phyloP scores from a whole-genome alignment of 305 asterid species.

The Solanum aculeatissimum region DNA sequence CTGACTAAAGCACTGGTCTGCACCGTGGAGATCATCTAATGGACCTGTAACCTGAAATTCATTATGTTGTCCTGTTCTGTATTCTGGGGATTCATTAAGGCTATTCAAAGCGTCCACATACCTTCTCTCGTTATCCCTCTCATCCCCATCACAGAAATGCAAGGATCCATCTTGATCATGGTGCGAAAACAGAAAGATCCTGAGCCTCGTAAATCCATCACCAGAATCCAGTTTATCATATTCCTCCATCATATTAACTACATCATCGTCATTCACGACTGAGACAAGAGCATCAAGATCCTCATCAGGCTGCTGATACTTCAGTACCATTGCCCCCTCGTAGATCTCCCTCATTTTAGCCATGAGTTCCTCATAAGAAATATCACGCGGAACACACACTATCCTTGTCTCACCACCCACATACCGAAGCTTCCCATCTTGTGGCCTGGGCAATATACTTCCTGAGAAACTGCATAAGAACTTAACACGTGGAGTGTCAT shows the following conservation, averaged over 20 bases:
- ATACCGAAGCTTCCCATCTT: constrained; percentile 89
- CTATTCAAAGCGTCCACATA: constrained; percentile 91
- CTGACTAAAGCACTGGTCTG: constrained; percentile 66
- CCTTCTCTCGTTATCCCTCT: constrained; percentile 84
- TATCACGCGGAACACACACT: constrained; percentile 65
- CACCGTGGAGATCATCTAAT: constrained; percentile 43
- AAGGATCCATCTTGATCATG: constrained; percentile 62
- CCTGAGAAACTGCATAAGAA: constrained; percentile 89
- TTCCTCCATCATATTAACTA: constrained; percentile 97
- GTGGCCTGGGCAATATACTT: constrained; percentile 85
- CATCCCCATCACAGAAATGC: constrained; percentile 77
- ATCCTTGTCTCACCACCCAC: constrained; percentile 98
- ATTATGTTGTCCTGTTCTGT: constrained; percentile 32
- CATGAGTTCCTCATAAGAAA: constrained; percentile 72
- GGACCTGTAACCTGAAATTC: constrained; percentile 38
- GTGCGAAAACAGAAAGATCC: constrained; percentile 62
- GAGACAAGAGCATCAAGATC: constrained; percentile 97
- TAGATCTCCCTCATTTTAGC: constrained; percentile 81
- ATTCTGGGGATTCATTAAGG: constrained; percentile 72
- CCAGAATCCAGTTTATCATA: constrained; percentile 78
- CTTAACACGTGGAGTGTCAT: constrained; percentile 64
- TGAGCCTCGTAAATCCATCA: constrained; percentile 78
- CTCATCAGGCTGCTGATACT: constrained; percentile 97
- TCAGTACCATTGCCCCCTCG: constrained; percentile 57
- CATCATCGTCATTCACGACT: constrained; percentile 91